phyloP scores from a whole-genome alignment of 1,284 basidiomycete species.

The Papiliotrema laurentii region DNA sequence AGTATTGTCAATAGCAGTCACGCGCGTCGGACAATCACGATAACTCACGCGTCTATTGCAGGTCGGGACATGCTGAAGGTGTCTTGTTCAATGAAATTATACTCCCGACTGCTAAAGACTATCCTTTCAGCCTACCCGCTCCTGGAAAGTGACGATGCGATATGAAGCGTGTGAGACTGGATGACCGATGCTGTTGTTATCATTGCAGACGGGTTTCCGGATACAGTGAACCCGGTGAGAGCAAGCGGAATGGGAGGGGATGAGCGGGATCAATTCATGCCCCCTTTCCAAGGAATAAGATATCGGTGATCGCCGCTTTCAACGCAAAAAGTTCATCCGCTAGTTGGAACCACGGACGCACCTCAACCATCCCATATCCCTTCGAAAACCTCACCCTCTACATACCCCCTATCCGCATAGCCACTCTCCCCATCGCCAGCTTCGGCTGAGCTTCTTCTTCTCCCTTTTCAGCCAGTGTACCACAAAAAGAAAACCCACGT shows the following conservation, averaged over 20 bases:
- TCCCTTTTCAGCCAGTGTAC: background rate
- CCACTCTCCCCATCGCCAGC: background rate
- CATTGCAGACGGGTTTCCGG: too few relatives aligned
- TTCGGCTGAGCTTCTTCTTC: conserved; percentile 2
- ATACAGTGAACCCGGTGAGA: too few relatives aligned
- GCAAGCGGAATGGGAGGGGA: background rate
- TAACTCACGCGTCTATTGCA: conserved; percentile 26
- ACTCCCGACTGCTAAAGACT: background rate
- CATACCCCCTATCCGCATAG: background rate
- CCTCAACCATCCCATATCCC: background rate
- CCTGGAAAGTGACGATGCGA: too few relatives aligned
- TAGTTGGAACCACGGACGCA: background rate
- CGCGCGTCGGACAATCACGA: background rate
- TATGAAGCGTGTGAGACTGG: too few relatives aligned
- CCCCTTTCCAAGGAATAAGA: background rate
- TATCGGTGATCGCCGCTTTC: too few relatives aligned
- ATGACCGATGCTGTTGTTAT: background rate
- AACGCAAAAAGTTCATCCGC: background rate
- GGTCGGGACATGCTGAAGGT: background rate
- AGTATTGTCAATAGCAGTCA: background rate
- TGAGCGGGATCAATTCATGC: background rate
- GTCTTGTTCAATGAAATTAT: background rate
- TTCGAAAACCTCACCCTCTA: background rate
- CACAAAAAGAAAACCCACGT: background rate
- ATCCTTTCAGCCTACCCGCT: background rate